These are phyloP conservation scores for Leccinum olivaceopallidum DNA, from an alignment of 768 basidiomycete genomes.

Conservation along the genomic window DNA sequence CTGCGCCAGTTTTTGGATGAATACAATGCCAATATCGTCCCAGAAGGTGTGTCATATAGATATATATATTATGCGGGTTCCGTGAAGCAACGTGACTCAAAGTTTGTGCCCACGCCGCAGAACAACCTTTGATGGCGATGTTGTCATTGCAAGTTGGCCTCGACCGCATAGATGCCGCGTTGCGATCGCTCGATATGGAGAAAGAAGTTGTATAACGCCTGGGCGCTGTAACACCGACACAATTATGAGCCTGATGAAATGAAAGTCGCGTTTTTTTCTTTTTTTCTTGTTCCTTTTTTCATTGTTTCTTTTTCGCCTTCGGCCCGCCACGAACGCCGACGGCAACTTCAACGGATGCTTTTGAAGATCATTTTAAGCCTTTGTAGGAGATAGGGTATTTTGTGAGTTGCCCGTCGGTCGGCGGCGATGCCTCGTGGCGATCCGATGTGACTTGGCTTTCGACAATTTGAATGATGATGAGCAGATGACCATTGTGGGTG, in stretches of 20 bases:
- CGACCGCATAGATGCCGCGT: conserved; percentile 48
- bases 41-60: conserved; percentile 28
- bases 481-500: neutral
- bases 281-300: neutral
- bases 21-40: conserved; percentile 27
- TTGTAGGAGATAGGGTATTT: neutral
- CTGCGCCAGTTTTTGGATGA: conserved; percentile 39
- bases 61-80: neutral
- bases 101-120: conserved; percentile 10
- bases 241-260: conserved; percentile 12
- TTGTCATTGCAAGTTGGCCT: conserved; percentile 48
- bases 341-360: neutral
- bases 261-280: neutral
- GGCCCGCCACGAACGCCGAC: neutral
- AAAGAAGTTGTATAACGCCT: neutral
- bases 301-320: neutral
- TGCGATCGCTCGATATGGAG: conserved; percentile 22
- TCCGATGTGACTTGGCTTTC: neutral
- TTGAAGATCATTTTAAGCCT: conserved; percentile 4
- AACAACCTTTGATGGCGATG: conserved; percentile 31
- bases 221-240: neutral
- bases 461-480: neutral
- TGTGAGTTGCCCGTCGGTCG: neutral
- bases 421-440: neutral
- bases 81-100: neutral